Evolutionary conservation across 176 grass and related monocot species (phyloP).

Genomic region (Echinochloa phyllopogon): DNA sequence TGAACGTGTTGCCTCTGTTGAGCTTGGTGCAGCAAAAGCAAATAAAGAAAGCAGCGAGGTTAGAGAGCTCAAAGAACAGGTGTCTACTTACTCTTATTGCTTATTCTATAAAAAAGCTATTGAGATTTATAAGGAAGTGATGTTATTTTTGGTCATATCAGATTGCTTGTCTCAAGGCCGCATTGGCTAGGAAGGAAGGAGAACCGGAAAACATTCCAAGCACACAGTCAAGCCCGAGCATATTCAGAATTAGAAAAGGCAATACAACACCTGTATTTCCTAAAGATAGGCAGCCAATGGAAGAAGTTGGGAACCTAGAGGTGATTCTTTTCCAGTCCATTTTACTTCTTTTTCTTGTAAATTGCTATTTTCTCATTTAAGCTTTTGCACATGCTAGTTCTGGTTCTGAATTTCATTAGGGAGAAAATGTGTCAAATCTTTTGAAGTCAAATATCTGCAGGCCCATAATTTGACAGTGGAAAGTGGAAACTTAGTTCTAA

Average conservation of each 20-base stretch:
- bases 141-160: slow-evolving; percentile 31
- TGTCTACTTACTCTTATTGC: slow-evolving; percentile 21
- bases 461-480: slow-evolving; percentile 8
- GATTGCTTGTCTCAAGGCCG: slow-evolving; percentile 80
- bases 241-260: slow-evolving; percentile 54
- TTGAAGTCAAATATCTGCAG: background rate
- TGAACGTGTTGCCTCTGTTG: slow-evolving; percentile 83
- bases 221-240: slow-evolving; percentile 61
- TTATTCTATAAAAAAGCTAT: slow-evolving; percentile 19
- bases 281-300: slow-evolving; percentile 80
- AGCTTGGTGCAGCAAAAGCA: slow-evolving; percentile 66
- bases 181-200: slow-evolving; percentile 67
- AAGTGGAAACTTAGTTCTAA: slow-evolving; percentile 30
- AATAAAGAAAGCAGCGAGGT: slow-evolving; percentile 83
- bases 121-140: slow-evolving; percentile 31
- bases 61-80: slow-evolving; percentile 88
- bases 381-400: background rate
- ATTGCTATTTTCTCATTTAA: background rate
- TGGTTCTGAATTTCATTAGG: slow-evolving; percentile 9
- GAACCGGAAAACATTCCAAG: slow-evolving; percentile 53
- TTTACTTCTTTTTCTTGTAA: slow-evolving; percentile 15
- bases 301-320: slow-evolving; percentile 90
- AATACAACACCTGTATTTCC: slow-evolving; percentile 39
- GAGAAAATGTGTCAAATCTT: background rate
- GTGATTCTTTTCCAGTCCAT: slow-evolving; percentile 39